These are phyloP conservation scores for Cephaloascus albidus DNA, from an alignment of 805 yeast genomes.

Conservation along the genomic window DNA sequence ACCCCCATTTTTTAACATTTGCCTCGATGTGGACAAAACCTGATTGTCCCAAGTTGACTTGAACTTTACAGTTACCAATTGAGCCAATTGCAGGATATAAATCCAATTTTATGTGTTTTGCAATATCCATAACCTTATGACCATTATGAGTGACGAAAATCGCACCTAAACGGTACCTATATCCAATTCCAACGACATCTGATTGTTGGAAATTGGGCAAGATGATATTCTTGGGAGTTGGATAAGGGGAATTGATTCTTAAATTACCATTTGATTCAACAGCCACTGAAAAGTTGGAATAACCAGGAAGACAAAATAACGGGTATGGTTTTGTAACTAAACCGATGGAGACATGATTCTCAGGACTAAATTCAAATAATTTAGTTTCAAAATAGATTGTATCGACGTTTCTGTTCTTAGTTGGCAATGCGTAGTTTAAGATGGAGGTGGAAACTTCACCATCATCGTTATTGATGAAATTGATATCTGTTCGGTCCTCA, in stretches of 20 bases:
- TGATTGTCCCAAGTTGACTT: conserved; percentile 32
- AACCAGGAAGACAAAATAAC: conserved; percentile 66
- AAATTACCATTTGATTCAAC: conserved; percentile 68
- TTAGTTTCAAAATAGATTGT: conserved; percentile 60
- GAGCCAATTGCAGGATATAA: conserved; percentile 49
- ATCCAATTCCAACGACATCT: conserved; percentile 49
- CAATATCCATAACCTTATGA: conserved; percentile 38
- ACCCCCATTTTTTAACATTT: conserved; percentile 46
- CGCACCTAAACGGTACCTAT: conserved; percentile 35
- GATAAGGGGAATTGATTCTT: conserved; percentile 56
- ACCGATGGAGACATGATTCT: conserved; percentile 47
- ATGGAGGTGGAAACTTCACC: conserved; percentile 10
- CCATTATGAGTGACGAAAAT: conserved; percentile 49
- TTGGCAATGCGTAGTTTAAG: conserved; percentile 10
- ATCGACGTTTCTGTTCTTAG: conserved; percentile 15
- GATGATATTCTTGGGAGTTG: conserved; percentile 32
- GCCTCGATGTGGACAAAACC: conserved; percentile 41
- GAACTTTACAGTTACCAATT: conserved; percentile 30
- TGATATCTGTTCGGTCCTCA: conserved; percentile 10
- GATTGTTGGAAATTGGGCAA: conserved; percentile 43
- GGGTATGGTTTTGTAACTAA: conserved; percentile 70
- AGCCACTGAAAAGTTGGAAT: conserved; percentile 57
- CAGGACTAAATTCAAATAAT: conserved; percentile 24
- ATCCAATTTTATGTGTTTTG: conserved; percentile 38
- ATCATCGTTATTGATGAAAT: conserved; percentile 8